Percentiles rank a stretch among this genome's conserved stretches.
These are phyloP conservation scores for Wickerhamomyces sp. DNA, from an alignment of 1,139 yeast species.

Conservation along the genomic window DNA sequence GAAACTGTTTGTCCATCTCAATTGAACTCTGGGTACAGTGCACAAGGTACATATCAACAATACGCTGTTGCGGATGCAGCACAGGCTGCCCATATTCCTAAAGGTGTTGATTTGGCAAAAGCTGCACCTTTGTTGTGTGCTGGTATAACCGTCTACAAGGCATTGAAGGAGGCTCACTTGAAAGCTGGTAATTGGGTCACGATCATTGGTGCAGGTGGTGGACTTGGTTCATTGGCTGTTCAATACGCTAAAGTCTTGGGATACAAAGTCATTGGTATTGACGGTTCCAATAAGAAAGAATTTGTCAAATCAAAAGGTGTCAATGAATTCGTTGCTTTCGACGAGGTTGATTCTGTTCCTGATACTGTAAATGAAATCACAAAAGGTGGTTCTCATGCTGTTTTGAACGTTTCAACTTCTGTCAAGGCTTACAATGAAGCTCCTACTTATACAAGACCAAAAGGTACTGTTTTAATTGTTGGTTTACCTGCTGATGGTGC, in stretches of 20 bases:
- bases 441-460: conserved; percentile 11
- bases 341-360: conserved; percentile 7
- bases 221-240: conserved; percentile 58
- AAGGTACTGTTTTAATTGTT: conserved; percentile 12
- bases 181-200: conserved; percentile 61
- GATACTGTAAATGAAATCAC: conserved; percentile 6
- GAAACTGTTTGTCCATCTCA: conserved; percentile 56
- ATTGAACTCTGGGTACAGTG: conserved; percentile 59
- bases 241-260: conserved; percentile 67
- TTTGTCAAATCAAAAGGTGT: conserved; percentile 25
- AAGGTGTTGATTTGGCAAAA: conserved; percentile 49
- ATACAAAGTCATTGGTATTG: conserved; percentile 53
- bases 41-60: conserved; percentile 64
- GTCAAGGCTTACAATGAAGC: conserved; percentile 11
- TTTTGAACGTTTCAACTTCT: conserved; percentile 11
- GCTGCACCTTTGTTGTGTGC: conserved; percentile 55
- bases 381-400: conserved; percentile 13
- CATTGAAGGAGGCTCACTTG: conserved; percentile 11
- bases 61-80: conserved; percentile 63
- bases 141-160: conserved; percentile 14
- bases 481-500: conserved; percentile 13
- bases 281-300: conserved; percentile 54
- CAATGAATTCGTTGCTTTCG: conserved; percentile 9
- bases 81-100: conserved; percentile 58
- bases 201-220: conserved; percentile 66